Evolutionary conservation across 2,329 filamentous ascomycete genomes (phyloP), one percentile per base, ranked within the genome.

Genomic region (Penicillium sp.): DNA sequence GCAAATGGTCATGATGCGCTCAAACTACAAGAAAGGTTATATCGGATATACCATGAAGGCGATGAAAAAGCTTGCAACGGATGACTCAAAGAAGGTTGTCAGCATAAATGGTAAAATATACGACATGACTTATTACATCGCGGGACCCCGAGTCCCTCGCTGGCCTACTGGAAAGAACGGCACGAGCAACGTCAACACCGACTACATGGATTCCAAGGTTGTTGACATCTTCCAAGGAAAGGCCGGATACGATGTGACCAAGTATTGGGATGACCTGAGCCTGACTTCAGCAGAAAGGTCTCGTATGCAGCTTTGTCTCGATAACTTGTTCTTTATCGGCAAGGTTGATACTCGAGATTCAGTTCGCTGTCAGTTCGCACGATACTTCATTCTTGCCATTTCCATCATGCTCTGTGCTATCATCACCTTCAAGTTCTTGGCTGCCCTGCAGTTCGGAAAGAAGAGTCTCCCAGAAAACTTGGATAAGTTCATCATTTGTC

Each of bases 401-500:
- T 92, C 93, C 0, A 81, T 91, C 61, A 64, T 97, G 54, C 80
- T 99, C 43, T 89, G 87, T 64, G 82, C 83, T 43, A 87, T 99
- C 58, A 93, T 99, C 64, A 85, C 83, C 16, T 95, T 97, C 86
- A 99, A 99, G 74, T 99, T 99, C 79, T 83, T 97, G 62, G 95
- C 95, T 31, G 94, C 94, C 7, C 82, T 99, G 55, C 94, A 99
- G 69, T 99, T 99, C 67, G 88, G 91, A 43, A 86, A 83, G 65
- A 96, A 96, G 79, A 97, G 90, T 60, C 79, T 93, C 36, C 95
- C 94, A 0, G 94, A 99, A 75, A 94, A 97, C 70, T 84, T 99
- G 29, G 94, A 99, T 77, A 99, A 99, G 73, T 99, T 99, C 72
- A 83, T 99, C 72, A 97, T 99, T 75, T 96, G 91, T 70, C 95